A percentile compares a stretch with the other conserved stretches of the same genome.
Evolutionary conservation across 1,284 basidiomycete genomes (phyloP).

Genomic region (Boletus sp.): DNA sequence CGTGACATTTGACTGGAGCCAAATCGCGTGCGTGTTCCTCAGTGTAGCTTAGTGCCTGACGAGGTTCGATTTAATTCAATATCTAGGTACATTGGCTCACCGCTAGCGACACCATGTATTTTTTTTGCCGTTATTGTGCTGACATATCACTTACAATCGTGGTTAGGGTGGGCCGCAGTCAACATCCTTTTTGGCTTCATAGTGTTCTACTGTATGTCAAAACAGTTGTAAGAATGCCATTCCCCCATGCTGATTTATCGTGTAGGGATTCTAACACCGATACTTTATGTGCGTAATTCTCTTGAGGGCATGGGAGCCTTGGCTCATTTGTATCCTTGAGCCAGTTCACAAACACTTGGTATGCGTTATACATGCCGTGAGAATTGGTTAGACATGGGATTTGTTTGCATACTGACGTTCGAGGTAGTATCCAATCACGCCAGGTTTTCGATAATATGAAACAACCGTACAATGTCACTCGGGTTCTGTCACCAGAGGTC

Average conservation of each 20-base stretch:
- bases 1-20: conserved; percentile 56
- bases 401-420: conserved; percentile 3
- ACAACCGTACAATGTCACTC: conserved; percentile 58
- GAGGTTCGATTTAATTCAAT: background rate
- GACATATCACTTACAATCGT: conserved; percentile 4
- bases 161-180: conserved; percentile 54
- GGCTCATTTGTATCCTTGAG: conserved; percentile 33
- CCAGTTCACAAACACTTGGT: conserved; percentile 53
- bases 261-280: conserved; percentile 59
- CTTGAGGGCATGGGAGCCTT: background rate
- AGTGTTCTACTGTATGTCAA: conserved; percentile 51
- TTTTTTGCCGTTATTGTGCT: background rate
- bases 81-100: conserved; percentile 49
- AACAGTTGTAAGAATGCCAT: background rate
- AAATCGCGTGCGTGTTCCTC: conserved; percentile 44
- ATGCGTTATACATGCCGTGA: conserved; percentile 47
- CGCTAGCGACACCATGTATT: conserved; percentile 41
- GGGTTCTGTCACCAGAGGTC: conserved; percentile 53
- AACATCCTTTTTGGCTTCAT: conserved; percentile 73
- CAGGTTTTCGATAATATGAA: conserved; percentile 52
- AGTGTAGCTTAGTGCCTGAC: background rate
- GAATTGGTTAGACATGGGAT: background rate
- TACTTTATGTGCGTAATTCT: conserved; percentile 36
- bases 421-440: conserved; percentile 34
- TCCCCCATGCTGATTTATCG: conserved; percentile 25